These are phyloP conservation scores for Malus hybrid DNA, from an alignment of 331 rosid genomes.

Conservation along the genomic window DNA sequence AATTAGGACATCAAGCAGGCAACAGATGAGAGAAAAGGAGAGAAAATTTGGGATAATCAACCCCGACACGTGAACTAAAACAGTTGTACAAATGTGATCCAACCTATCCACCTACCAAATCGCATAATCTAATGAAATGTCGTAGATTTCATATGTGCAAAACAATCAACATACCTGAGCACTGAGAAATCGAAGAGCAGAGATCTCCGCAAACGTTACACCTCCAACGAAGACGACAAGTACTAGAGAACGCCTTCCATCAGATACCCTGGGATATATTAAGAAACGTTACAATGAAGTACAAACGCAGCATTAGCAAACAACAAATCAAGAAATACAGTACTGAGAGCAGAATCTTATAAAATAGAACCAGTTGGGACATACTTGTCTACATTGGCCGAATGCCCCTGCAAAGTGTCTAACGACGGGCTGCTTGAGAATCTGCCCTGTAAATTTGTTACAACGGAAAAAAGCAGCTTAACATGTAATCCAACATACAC, in stretches of 20 bases:
- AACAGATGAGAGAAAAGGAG: slow-evolving; percentile 1
- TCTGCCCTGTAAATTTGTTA: slow-evolving; percentile 55
- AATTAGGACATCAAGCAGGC: background rate
- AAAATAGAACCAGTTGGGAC: slow-evolving; percentile 19
- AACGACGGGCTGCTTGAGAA: slow-evolving; percentile 71
- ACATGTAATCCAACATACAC: background rate
- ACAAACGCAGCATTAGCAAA: background rate
- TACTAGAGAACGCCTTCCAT: slow-evolving; percentile 91
- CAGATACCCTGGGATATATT: slow-evolving; percentile 50
- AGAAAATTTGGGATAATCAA: too few relatives aligned
- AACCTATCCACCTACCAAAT: background rate
- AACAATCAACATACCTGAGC: slow-evolving; percentile 56
- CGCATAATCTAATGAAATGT: background rate
- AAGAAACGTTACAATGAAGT: slow-evolving; percentile 5
- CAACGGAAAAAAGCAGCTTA: background rate
- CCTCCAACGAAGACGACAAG: slow-evolving; percentile 91
- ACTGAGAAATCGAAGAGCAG: slow-evolving; percentile 88
- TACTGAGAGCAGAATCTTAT: slow-evolving; percentile 10
- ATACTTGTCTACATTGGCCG: slow-evolving; percentile 59
- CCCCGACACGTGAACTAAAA: too few relatives aligned
- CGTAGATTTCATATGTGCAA: background rate
- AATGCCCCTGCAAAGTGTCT: slow-evolving; percentile 66
- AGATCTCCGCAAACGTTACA: slow-evolving; percentile 82
- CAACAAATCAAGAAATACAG: background rate
- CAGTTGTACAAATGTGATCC: background rate